Percentiles rank a stretch among this genome's conserved stretches.
phyloP scores from a whole-genome alignment of 1,284 basidiomycete species.

The Psilocybe mexicana region DNA sequence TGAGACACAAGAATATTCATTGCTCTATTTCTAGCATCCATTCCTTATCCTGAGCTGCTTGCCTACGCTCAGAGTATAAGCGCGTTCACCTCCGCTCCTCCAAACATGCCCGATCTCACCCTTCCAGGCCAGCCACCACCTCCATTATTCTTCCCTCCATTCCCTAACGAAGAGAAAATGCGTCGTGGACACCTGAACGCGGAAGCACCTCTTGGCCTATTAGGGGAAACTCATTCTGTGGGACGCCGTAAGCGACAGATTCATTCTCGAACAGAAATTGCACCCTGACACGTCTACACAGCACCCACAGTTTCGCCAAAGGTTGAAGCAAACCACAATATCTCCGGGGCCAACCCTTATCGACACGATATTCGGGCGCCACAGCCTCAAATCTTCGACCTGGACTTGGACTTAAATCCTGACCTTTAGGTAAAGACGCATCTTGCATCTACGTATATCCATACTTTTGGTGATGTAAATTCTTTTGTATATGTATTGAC shows the following conservation, averaged over 20 bases:
- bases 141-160: constrained; percentile 80
- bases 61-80: constrained; percentile 80
- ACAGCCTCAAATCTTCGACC: constrained; percentile 62
- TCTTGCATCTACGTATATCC: background rate
- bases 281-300: constrained; percentile 25
- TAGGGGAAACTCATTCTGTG: constrained; percentile 79
- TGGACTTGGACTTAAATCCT: constrained; percentile 79
- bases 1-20: background rate
- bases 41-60: constrained; percentile 78
- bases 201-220: constrained; percentile 70
- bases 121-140: constrained; percentile 70
- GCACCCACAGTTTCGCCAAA: constrained; percentile 63
- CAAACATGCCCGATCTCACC: constrained; percentile 74
- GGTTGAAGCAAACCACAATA: constrained; percentile 45
- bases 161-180: constrained; percentile 88
- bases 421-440: constrained; percentile 46
- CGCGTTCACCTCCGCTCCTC: constrained; percentile 81
- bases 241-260: constrained; percentile 56
- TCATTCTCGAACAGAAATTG: constrained; percentile 5
- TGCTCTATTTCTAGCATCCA: constrained; percentile 49
- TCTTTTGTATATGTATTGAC: too few relatives aligned
- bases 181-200: constrained; percentile 73
- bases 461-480: background rate
- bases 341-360: constrained; percentile 65
- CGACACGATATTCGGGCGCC: constrained; percentile 63